Evolutionary conservation across 2,329 filamentous ascomycete genomes (phyloP), one percentile per base, ranked within the genome.

Genomic region (Geosmithia putterillii): DNA sequence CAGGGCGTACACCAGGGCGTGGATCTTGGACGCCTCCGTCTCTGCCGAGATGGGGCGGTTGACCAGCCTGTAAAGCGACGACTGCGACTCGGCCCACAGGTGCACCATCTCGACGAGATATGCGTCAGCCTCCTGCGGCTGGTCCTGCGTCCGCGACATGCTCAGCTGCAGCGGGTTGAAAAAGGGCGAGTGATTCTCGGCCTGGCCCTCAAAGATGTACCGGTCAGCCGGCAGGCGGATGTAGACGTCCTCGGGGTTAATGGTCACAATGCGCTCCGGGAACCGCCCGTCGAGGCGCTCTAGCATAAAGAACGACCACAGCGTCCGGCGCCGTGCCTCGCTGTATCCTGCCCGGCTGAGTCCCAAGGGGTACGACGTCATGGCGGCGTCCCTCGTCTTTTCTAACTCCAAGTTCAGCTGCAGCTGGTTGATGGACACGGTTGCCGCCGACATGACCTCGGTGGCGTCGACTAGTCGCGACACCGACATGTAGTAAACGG

Each of bases 231-330:
- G 83, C 5, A 87, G 66, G 42, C 77, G 74, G 12, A 84, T 64
- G 52, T 82, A 81, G 37, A 83, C 73, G 46, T 86, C 77, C 47
- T 82, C 73, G 4, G 74, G 64, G 40, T 76, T 73, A 46, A 86
- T 69, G 47, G 74, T 70, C 40, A 68, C 74, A 7, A 68, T 59
- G 2, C 70, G 67, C 2, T 69, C 64, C 1, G 71, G 70, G 42
- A 71, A 78, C 46, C 78, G 70, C 14, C 73, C 73, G 40, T 75
- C 78, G 47, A 81, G 74, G 40, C 80, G 73, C 60, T 87, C 83
- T 57, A 84, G 71, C 51, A 86, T 63, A 50, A 81, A 84, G 42
- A 77, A 72, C 22, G 78, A 75, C 82, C 82, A 88, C 53, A 86
- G 81, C 0, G 81, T 86, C 44, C 83, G 70, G 48, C 82, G 71